Evolutionary conservation across 1,284 basidiomycete genomes (phyloP).

Genomic region (Phaffia rhodozyma): DNA sequence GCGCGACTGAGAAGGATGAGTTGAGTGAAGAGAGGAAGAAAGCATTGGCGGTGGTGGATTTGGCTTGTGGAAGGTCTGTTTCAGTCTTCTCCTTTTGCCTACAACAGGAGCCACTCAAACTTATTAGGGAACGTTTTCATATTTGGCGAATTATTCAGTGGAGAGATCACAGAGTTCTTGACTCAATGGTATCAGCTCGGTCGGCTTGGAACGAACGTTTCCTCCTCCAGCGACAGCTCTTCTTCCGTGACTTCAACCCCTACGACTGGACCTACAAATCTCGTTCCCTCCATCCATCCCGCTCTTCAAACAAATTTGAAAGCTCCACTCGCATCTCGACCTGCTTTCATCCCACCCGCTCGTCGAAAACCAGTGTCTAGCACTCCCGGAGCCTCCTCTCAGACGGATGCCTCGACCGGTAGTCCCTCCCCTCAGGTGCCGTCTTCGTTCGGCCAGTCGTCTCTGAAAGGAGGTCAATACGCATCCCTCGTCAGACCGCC

Average conservation of each 20-base stretch:
- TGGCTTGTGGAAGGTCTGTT: conserved; percentile 13
- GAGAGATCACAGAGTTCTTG: conserved; percentile 9
- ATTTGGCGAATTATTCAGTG: neutral
- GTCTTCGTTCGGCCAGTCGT: too few relatives aligned
- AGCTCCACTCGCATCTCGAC: conserved; percentile 13
- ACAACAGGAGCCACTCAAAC: too few relatives aligned
- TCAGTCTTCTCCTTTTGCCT: neutral
- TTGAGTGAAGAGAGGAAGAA: neutral
- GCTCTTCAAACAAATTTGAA: conserved; percentile 16
- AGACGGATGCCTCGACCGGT: neutral
- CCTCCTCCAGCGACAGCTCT: neutral
- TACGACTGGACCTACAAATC: neutral
- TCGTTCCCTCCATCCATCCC: conserved; percentile 6
- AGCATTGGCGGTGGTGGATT: conserved; percentile 9
- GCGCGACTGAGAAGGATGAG: neutral
- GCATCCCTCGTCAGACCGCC: conserved; percentile 7
- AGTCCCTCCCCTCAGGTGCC: neutral
- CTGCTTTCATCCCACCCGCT: conserved; percentile 15
- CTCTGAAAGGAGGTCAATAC: conserved; percentile 16
- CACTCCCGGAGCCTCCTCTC: too few relatives aligned
- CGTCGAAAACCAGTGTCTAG: neutral
- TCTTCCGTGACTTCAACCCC: neutral
- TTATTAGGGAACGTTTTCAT: too few relatives aligned
- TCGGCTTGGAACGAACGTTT: neutral
- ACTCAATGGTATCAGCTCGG: conserved; percentile 12